Percentiles rank a stretch among this genome's conserved stretches.
These are phyloP conservation scores for Grigorovia jiainica DNA, from an alignment of 805 yeast genomes.

Conservation along the genomic window DNA sequence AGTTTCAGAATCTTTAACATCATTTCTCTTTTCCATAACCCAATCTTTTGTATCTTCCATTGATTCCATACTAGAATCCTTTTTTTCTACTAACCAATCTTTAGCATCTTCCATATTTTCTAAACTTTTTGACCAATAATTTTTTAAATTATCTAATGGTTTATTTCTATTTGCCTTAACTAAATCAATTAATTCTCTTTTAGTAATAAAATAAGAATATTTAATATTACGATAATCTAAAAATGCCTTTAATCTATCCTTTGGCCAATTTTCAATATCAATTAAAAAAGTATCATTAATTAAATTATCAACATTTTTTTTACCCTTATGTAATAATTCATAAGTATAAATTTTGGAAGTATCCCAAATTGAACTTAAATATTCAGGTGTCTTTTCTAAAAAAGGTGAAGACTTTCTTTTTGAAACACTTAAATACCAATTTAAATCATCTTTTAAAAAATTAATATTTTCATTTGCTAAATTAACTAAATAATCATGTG, in stretches of 20 bases:
- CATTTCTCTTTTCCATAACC: constrained; percentile 19
- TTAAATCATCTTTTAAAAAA: constrained; percentile 33
- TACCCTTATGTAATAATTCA: constrained; percentile 8
- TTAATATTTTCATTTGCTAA: constrained; percentile 29
- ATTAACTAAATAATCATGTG: constrained; percentile 30
- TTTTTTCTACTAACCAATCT: constrained; percentile 28
- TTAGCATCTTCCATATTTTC: constrained; percentile 9
- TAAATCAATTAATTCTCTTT: constrained; percentile 31
- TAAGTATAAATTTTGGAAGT: constrained; percentile 9
- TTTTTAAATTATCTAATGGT: constrained; percentile 16
- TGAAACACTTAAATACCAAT: constrained; percentile 28
- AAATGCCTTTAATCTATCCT: constrained; percentile 35
- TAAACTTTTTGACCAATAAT: neutral
- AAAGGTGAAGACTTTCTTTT: constrained; percentile 29
- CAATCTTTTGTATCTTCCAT: constrained; percentile 24
- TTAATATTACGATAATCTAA: constrained; percentile 34
- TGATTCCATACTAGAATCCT: constrained; percentile 3
- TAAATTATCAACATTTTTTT: constrained; percentile 26
- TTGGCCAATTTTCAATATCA: constrained; percentile 40
- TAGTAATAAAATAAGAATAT: constrained; percentile 33
- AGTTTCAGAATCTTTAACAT: constrained; percentile 7
- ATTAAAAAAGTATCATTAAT: constrained; percentile 38
- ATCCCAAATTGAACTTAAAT: constrained; percentile 21
- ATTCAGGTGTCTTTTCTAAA: constrained; percentile 28
- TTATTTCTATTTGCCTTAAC: constrained; percentile 27